These are phyloP conservation scores for sweet orange (Citrus sinensis) DNA, from an alignment of 345 rosid genomes.

Conservation along the genomic window DNA sequence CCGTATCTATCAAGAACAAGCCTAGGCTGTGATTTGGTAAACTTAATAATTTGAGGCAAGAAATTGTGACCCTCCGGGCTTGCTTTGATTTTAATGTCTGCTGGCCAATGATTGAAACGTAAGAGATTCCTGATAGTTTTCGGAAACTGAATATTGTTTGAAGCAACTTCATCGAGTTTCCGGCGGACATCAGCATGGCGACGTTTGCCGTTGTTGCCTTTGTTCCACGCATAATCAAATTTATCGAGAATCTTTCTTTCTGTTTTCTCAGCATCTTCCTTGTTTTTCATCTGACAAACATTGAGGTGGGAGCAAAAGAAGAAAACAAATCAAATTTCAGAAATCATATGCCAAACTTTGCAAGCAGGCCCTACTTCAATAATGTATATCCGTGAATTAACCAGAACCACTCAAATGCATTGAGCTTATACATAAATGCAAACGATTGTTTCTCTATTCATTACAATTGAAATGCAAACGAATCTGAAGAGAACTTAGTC, in stretches of 20 bases:
- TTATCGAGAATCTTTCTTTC: constrained; percentile 54
- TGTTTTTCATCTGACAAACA: constrained; percentile 52
- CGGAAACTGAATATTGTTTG: constrained; percentile 26
- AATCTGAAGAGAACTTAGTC: neutral
- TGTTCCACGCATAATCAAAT: constrained; percentile 96
- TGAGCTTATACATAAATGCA: neutral
- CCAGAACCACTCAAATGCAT: neutral
- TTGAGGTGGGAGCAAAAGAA: constrained; percentile 1
- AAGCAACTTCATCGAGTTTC: constrained; percentile 44
- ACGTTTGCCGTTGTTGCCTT: constrained; percentile 63
- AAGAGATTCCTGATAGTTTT: constrained; percentile 27
- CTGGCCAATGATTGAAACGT: constrained; percentile 37
- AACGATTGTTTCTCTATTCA: neutral
- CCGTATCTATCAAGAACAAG: constrained; percentile 28
- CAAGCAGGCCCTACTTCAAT: neutral
- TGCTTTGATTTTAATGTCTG: constrained; percentile 57
- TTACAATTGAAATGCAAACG: no score
- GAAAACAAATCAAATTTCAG: neutral
- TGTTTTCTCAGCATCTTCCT: constrained; percentile 53
- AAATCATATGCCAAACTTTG: neutral
- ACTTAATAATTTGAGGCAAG: constrained; percentile 38
- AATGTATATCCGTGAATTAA: neutral
- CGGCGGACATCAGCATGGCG: constrained; percentile 53
- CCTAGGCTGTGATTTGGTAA: constrained; percentile 51
- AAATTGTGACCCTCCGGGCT: constrained; percentile 31